Evolutionary conservation across 2,329 filamentous ascomycete species (phyloP), one percentile per base, ranked within the genome.

Genomic region (Scedosporium boydii): DNA sequence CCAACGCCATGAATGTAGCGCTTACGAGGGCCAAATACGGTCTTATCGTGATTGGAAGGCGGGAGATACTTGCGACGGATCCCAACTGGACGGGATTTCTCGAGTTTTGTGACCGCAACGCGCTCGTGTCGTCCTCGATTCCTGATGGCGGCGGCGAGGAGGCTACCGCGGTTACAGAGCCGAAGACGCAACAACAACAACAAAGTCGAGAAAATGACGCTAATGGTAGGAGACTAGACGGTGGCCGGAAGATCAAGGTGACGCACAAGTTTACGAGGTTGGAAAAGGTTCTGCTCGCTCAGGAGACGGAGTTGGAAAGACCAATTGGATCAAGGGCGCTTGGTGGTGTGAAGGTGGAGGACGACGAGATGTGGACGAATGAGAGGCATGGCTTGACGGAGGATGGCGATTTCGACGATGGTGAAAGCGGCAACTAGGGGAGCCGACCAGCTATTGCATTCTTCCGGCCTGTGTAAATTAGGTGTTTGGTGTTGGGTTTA

Each of bases 21-120:
- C 83, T 99, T 67, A 99, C 95, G 59, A 91, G 95, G 79, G 95
- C 95, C 65, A 97, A 97, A 76, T 99, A 93, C 70, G 95, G 95
- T 63, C 81, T 98, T 38, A 95, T 97, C 64, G 97, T 99, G 71
- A 86, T 99, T 7, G 95, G 95, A 66, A 99, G 98, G 71, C 95
- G 95, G 41, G 98, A 98, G 78, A 93, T 99, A 44, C 79, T 99
- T 53, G 95, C 92, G 48, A 98, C 98, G 80, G 93, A 99, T 73
- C 46, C 46, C 27, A 56, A 41, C 48, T 61, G 59, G 59, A 23
- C 21, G 12, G 29, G 27, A 18, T 61, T 61, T 21, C 18, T 61
- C 21, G 29, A 56, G 41, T 61, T 61, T 56, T 61, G 59, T 16
- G 29, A 56, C 16, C 51, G 59, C 29, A 61, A 61, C 18, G 59